Conservation (phyloP, 2,329 filamentous ascomycete species). For the Alternaria brassicicola region DNA sequence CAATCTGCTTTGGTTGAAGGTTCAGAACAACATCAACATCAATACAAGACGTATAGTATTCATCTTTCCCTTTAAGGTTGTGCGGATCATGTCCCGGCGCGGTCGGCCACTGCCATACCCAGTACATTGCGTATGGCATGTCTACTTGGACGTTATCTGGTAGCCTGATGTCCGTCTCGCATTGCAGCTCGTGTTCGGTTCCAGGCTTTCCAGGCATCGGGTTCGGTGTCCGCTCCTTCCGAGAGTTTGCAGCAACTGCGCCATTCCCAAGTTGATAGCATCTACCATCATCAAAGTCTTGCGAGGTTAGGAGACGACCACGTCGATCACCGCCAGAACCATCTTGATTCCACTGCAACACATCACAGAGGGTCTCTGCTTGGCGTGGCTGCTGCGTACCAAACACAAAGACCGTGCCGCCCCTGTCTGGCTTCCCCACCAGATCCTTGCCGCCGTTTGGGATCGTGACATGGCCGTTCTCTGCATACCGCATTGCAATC, state of each 20-base stretch:
- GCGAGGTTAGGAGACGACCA: slow-evolving; percentile 31
- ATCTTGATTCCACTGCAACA: slow-evolving; percentile 8
- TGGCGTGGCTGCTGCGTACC: slow-evolving; percentile 1
- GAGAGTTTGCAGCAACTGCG: slow-evolving; percentile 62
- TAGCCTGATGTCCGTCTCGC: slow-evolving; percentile 79
- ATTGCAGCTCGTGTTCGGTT: slow-evolving; percentile 51
- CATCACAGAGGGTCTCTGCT: background rate
- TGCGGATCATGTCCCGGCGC: slow-evolving; percentile 42
- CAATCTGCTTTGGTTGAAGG: background rate
- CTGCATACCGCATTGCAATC: slow-evolving; percentile 3
- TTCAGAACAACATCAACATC: slow-evolving; percentile 53
- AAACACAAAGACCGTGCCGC: slow-evolving; percentile 10
- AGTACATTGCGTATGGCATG: slow-evolving; percentile 77
- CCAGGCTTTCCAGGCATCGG: slow-evolving; percentile 54
- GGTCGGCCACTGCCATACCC: slow-evolving; percentile 91
- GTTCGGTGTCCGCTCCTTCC: slow-evolving; percentile 63
- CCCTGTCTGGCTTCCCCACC: background rate
- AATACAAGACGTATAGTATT: slow-evolving; percentile 49
- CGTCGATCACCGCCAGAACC: slow-evolving; percentile 1
- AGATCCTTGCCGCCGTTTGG: background rate
- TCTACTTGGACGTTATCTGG: slow-evolving; percentile 66
- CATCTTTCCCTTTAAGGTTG: slow-evolving; percentile 51
- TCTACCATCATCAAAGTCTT: slow-evolving; percentile 83
- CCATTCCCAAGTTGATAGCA: slow-evolving; percentile 75
- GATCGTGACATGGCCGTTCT: slow-evolving; percentile 5